Base-by-base conservation (phyloP, 2,329 filamentous ascomycete species). In the Dothidotthia symphoricarpi region DNA sequence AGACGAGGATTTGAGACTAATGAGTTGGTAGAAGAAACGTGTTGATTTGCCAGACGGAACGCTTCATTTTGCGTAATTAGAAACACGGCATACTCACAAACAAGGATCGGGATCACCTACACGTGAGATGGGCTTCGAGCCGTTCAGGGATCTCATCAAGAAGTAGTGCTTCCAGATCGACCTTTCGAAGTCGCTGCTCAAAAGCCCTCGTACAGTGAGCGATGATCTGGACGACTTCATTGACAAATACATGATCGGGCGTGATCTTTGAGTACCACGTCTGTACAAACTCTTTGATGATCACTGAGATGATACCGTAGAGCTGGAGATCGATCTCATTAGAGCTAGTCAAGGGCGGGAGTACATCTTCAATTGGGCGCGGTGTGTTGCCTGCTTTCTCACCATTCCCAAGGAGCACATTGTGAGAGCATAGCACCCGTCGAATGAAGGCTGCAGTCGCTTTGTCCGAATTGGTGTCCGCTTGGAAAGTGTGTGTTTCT, bases 241-340 rank as follows among this genome's bases (percentile, higher is more conserved):
- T 83, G 43, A 93, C 83, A 61, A 98, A 94, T 10, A 81, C 77
- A 62, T 90, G 86, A 68, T 98, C 91, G 3, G 88, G 81, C 1
- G 91, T 96, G 65, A 98, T 93, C 66, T 85, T 91, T 49, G 75
- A 77, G 72, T 98, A 98, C 93, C 93, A 98, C 22, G 81, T 82
- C 65, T 93, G 84, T 25, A 98, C 86, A 64, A 89, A 95, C 49
- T 96, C 89, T 58, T 86, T 83, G 55, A 96, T 75, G 45, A 97
- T 82, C 42, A 97, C 85, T 35, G 93, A 86, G 44, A 98, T 82
- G 43, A 97, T 79, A 17, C 88, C 91, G 64, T 97, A 98, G 4
- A 98, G 77, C 69, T 98, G 86, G 39, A 94, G 72, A 66, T 98
- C 93, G 43, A 97, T 81, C 54, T 94, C 88, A 66, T 95, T 95